These are phyloP conservation scores for Dipodascopsis tothii DNA, from an alignment of 805 yeast genomes.

Conservation along the genomic window DNA sequence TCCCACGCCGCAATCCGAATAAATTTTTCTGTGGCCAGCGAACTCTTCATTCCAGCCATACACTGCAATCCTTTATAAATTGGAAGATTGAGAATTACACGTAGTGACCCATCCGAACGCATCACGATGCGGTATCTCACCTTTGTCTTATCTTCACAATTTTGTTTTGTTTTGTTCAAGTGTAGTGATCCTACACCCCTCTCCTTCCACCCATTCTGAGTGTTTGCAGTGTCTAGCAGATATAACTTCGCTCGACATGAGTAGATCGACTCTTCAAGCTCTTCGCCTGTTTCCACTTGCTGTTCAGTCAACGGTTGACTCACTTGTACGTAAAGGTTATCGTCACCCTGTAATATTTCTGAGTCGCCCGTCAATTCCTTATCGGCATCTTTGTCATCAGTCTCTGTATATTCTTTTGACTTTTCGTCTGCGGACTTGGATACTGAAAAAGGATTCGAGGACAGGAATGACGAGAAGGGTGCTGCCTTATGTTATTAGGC, in stretches of 20 bases:
- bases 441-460: slow-evolving; percentile 12
- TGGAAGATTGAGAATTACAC: slow-evolving; percentile 73
- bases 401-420: slow-evolving; percentile 3
- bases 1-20: slow-evolving; percentile 65
- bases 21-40: slow-evolving; percentile 75
- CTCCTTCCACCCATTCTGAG: slow-evolving; percentile 83
- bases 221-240: slow-evolving; percentile 55
- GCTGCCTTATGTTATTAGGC: too few species aligned
- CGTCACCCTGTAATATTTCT: slow-evolving; percentile 25
- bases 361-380: slow-evolving; percentile 17
- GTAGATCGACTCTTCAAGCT: slow-evolving; percentile 63
- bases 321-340: slow-evolving; percentile 31
- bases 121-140: slow-evolving; percentile 63
- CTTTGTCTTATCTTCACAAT: slow-evolving; percentile 12
- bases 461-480: slow-evolving; percentile 6
- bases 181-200: slow-evolving; percentile 86
- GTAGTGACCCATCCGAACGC: slow-evolving; percentile 81
- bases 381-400: slow-evolving; percentile 5
- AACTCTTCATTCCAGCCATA: slow-evolving; percentile 76
- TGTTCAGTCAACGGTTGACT: slow-evolving; percentile 28
- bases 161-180: slow-evolving; percentile 44
- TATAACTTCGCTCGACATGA: slow-evolving; percentile 73
- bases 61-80: slow-evolving; percentile 51
- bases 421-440: background rate
- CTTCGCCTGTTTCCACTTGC: slow-evolving; percentile 80